phyloP scores from a whole-genome alignment of 1,284 basidiomycete genomes.

The Cryptococcus floricola region DNA sequence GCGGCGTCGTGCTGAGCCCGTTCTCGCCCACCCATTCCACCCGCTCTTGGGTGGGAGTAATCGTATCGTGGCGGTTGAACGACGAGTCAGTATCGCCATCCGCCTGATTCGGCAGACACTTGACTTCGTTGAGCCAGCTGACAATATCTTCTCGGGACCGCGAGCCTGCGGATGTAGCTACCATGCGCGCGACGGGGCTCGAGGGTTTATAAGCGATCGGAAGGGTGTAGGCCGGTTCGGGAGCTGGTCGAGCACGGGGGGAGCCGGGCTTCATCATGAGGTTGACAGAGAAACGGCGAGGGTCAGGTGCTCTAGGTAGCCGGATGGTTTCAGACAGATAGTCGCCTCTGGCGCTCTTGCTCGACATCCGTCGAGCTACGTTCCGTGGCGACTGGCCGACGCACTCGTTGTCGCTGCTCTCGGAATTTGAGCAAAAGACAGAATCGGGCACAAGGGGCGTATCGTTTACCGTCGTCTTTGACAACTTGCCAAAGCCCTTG shows the following conservation, averaged over 20 bases:
- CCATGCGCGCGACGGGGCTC: constrained; percentile 29
- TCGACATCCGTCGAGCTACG: neutral
- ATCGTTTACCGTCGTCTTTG: constrained; percentile 33
- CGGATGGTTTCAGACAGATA: neutral
- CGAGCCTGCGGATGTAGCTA: constrained; percentile 39
- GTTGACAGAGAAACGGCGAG: constrained; percentile 1
- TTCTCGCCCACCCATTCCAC: constrained; percentile 13
- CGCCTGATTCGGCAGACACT: constrained; percentile 12
- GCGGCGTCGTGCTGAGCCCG: constrained; percentile 30
- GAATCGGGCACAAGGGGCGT: constrained; percentile 33
- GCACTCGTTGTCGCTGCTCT: constrained; percentile 31
- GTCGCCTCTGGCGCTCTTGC: too few relatives aligned
- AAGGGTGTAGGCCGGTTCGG: neutral
- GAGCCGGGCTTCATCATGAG: constrained; percentile 3
- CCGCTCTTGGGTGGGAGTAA: constrained; percentile 6
- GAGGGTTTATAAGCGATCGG: constrained; percentile 9
- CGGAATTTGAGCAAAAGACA: constrained; percentile 41
- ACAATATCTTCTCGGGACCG: constrained; percentile 46
- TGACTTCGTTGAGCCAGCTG: constrained; percentile 41
- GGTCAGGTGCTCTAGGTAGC: neutral
- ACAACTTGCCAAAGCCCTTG: constrained; percentile 15
- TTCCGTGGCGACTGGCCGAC: constrained; percentile 2
- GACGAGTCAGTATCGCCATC: constrained; percentile 6
- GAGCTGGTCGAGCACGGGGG: constrained; percentile 1
- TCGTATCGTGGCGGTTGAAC: constrained; percentile 6